Conservation (phyloP, 2,329 filamentous ascomycete genomes). For the Thielaviopsis populi region DNA sequence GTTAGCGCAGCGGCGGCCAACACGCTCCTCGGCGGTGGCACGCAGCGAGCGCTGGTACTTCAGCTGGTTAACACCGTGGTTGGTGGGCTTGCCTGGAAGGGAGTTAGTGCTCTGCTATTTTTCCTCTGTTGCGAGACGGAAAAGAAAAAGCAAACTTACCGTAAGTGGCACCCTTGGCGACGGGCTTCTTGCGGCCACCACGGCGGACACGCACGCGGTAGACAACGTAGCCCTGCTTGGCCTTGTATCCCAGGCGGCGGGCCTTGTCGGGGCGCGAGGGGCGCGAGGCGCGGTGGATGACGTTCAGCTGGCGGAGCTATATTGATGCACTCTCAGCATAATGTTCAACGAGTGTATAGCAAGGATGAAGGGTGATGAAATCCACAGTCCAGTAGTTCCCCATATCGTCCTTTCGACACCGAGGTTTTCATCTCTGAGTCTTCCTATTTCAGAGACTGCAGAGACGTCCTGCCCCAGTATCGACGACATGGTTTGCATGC, state of each 20-base stretch:
- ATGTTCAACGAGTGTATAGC: slow-evolving; percentile 99
- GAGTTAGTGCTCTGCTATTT: slow-evolving; percentile 19
- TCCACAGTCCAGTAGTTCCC: slow-evolving; percentile 13
- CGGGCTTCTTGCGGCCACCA: slow-evolving; percentile 96
- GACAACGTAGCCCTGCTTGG: slow-evolving; percentile 99
- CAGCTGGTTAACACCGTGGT: slow-evolving; percentile 99
- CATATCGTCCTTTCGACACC: slow-evolving; percentile 19
- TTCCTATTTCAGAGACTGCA: slow-evolving; percentile 12
- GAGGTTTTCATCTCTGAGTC: slow-evolving; percentile 22
- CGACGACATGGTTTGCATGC: slow-evolving; percentile 17
- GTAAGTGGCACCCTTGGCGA: slow-evolving; percentile 95
- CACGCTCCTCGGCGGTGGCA: slow-evolving; percentile 98
- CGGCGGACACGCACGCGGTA: slow-evolving; percentile 97
- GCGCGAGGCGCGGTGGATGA: slow-evolving; percentile 97
- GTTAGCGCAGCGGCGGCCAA: slow-evolving; percentile 97
- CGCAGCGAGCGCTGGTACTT: slow-evolving; percentile 99
- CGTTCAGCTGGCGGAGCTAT: slow-evolving; percentile 99
- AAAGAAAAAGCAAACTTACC: slow-evolving; percentile 43
- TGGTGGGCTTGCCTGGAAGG: slow-evolving; percentile 89
- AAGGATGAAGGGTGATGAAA: slow-evolving; percentile 31
- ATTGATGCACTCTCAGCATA: slow-evolving; percentile 99
- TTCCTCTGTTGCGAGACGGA: not conserved
- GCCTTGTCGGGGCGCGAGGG: slow-evolving; percentile 99
- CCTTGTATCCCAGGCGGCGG: slow-evolving; percentile 99
- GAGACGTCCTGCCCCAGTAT: slow-evolving; percentile 9